A percentile compares a stretch with the other conserved stretches of the same genome.
These are phyloP conservation scores for Rhodotorula kratochvilovae DNA, from an alignment of 768 basidiomycete species.

Conservation along the genomic window DNA sequence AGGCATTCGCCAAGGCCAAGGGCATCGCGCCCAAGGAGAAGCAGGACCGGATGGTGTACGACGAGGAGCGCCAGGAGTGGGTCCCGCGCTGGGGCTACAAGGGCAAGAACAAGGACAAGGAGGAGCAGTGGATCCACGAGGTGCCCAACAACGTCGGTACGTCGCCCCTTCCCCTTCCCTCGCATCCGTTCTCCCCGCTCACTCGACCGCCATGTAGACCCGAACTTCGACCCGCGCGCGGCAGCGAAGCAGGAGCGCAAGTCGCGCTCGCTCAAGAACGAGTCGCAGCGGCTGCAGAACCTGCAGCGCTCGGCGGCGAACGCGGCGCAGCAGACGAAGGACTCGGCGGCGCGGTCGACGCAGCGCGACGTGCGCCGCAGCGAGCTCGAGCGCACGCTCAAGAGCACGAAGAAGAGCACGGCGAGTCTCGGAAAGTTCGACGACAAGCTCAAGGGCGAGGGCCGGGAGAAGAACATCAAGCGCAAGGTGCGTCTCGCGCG, in stretches of 20 bases:
- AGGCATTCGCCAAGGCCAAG: conserved; percentile 86
- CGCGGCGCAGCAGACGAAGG: conserved; percentile 39
- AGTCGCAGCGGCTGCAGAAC: conserved; percentile 69
- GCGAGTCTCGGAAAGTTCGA: conserved; percentile 94
- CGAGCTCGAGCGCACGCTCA: conserved; percentile 71
- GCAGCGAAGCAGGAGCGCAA: conserved; percentile 73
- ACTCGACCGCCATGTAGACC: conserved; percentile 52
- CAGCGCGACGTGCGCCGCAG: conserved; percentile 58
- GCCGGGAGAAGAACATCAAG: conserved; percentile 77
- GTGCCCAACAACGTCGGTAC: conserved; percentile 79
- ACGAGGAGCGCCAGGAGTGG: conserved; percentile 91
- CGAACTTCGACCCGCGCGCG: conserved; percentile 73
- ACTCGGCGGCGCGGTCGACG: conserved; percentile 29
- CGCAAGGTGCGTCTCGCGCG: conserved; percentile 65
- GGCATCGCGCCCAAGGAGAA: conserved; percentile 72
- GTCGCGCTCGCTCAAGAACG: conserved; percentile 75
- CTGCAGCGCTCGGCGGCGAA: conserved; percentile 56
- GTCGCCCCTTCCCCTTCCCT: conserved; percentile 43
- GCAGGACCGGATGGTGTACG: conserved; percentile 79
- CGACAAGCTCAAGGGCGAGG: conserved; percentile 81
- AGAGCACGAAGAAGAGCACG: conserved; percentile 73
- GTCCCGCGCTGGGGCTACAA: conserved; percentile 79
- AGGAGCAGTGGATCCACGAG: conserved; percentile 87
- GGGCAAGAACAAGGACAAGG: conserved; percentile 77
- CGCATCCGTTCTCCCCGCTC: background rate